Percentiles rank a stretch among this genome's conserved stretches.
Conservation (phyloP, 176 grass and related monocot species). For the Dendrocalamus sinicus region DNA sequence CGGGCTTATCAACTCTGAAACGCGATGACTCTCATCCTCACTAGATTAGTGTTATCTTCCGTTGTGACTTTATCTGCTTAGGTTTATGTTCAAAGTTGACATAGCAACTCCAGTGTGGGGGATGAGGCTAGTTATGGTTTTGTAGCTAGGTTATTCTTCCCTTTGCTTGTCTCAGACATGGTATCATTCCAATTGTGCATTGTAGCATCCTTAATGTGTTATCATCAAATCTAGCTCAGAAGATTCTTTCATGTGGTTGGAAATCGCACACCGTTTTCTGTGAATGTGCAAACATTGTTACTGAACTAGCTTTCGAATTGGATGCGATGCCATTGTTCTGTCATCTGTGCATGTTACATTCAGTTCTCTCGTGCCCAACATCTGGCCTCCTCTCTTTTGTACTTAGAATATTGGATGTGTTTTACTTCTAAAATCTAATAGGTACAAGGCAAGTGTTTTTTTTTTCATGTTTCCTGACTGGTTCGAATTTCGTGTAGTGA, state of each 20-base stretch:
- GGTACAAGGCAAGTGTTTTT: background rate
- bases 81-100: conserved; percentile 52
- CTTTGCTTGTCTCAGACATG: conserved; percentile 40
- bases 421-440: background rate
- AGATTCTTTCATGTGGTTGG: conserved; percentile 33
- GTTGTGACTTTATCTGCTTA: conserved; percentile 52
- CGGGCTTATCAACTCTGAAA: conserved; percentile 5
- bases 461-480: background rate
- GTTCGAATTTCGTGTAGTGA: too few species aligned
- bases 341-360: background rate
- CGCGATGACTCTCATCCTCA: background rate
- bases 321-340: background rate
- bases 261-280: conserved; percentile 10
- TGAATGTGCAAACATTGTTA: conserved; percentile 11
- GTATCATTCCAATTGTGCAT: conserved; percentile 49
- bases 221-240: conserved; percentile 46
- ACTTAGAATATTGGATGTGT: background rate
- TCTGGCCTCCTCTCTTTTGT: background rate
- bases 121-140: conserved; percentile 72
- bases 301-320: background rate
- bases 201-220: conserved; percentile 28
- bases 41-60: conserved; percentile 41
- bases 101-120: conserved; percentile 49
- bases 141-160: conserved; percentile 76
- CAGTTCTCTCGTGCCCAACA: background rate